Conservation (phyloP, 176 grass and related monocot species). For the Chrysopogon serrulatus region DNA sequence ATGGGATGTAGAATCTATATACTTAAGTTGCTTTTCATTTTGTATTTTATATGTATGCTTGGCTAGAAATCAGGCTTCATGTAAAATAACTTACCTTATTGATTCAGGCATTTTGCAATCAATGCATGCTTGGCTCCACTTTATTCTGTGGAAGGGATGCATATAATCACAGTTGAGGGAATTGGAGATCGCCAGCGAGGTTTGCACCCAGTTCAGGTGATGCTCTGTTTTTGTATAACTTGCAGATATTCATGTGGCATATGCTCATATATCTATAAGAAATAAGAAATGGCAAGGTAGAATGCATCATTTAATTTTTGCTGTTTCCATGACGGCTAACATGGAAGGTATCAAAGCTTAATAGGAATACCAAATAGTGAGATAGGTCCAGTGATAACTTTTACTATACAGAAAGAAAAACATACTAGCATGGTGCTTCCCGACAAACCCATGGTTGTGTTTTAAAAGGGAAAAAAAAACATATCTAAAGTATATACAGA, state of each 20-base stretch:
- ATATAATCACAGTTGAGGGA: slow-evolving; percentile 96
- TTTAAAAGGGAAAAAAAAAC: background rate
- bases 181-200: slow-evolving; percentile 68
- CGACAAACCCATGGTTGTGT: background rate
- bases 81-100: slow-evolving; percentile 1
- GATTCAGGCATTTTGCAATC: slow-evolving; percentile 89
- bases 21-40: background rate
- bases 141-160: slow-evolving; percentile 97
- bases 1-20: background rate
- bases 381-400: background rate
- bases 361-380: background rate
- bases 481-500: background rate
- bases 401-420: background rate
- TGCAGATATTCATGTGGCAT: slow-evolving; percentile 5
- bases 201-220: slow-evolving; percentile 94
- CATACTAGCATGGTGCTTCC: background rate
- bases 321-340: background rate
- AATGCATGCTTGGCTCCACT: slow-evolving; percentile 95
- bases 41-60: slow-evolving; percentile 1
- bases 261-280: background rate
- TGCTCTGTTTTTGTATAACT: slow-evolving; percentile 19
- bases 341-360: background rate
- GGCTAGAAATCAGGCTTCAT: slow-evolving; percentile 2
- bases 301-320: background rate
- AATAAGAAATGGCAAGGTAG: background rate